Base-by-base conservation (phyloP, 257 asterid genomes). In the Plantago major region DNA sequence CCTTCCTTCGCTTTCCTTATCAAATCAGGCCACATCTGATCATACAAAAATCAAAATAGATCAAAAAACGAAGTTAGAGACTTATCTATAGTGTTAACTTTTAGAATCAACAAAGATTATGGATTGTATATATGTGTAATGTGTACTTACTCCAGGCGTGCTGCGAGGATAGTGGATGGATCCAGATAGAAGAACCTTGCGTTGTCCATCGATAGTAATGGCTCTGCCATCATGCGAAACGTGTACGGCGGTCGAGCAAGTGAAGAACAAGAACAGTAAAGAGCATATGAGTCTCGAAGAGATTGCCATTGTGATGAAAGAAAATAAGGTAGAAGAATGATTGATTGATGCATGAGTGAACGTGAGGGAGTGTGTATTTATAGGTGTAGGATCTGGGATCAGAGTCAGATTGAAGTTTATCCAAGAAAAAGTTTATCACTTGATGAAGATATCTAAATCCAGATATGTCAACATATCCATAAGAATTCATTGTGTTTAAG, bases 11-110 rank as follows among this genome's bases (percentile, higher is more conserved):
- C 67, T 77, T 84, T 79, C 64, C 68, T 77, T 0, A 84, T 81
- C 82, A 84, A 73, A 62, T 72, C 82, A 3, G 88, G 84, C 91
- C 91, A 84, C 91, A 84, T 84, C 87, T 81, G 28, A 45, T 49
- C 0, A 33, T 33, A 33, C 9, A 16, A 62, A 10, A 13, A 5
- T 16, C n/a, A 15, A 58, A 10, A 58, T 12, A 13, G 26, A 22
- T 22, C 26, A 10, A 14, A 15, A 40, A 42, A 9, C 7, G 13
- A 16, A 55, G 14, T 49, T 16, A 11, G 7, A 9, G 7, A 26
- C 3, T 40, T 3, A 4, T 2, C 40, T 33, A 33, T 33, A 33
- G 40, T 33, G 7, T 33, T 22, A 22, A 22, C 26, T 33, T 33
- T 5, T 33, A 33, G 6, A 0, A 4, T 4, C 40, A 33, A 4